Evolutionary conservation across 2,329 filamentous ascomycete genomes (phyloP), one percentile per base, ranked within the genome.

Genomic region (Cladobotryum mycophilum): DNA sequence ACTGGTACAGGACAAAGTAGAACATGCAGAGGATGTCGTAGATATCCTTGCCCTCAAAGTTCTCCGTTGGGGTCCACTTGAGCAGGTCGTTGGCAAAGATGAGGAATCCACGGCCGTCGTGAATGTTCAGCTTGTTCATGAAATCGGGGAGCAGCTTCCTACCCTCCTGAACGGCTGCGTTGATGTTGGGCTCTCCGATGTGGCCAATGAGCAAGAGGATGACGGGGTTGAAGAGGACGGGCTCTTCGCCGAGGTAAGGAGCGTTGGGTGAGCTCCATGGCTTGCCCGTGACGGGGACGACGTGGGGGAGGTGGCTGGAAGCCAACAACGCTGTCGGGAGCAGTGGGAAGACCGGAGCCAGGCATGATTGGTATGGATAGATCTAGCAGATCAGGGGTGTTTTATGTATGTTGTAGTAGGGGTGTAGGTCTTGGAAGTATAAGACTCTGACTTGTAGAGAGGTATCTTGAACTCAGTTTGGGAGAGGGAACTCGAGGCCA

Each of bases 1-100:
- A 34, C 52, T 71, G 68, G 35, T 64, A 56, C n/a, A 73, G 54
- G 30, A 72, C 55, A 52, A 67, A 72, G 58, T 72, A 71, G 57
- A 72, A 70, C 15, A 69, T 56, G 49, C 65, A 67, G 13, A 72
- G 52, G 25, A 65, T 63, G 17, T 45, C 64, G 56, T 69, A 70
- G 43, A 72, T 60, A 14, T 69, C 62, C 33, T 62, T 62, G 22
- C 66, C 68, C 45, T 64, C 54, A 35, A 54, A 55, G 41, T 60
- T 61, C 56, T 72, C 69, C 0, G 55, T 56, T 1, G 70, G 70
- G 7, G 65, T 62, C 69, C 69, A 73, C 50, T 59, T 60, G 18
- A 70, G 59, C 33, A 67, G 57, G 5, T 61, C 51, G 40, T 66
- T 63, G 40, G 61, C 60, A 22, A 60, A 62, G 1, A 41, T 38